Evolutionary conservation across 805 yeast genomes (phyloP).

Genomic region (Wickerhamomyces alni): DNA sequence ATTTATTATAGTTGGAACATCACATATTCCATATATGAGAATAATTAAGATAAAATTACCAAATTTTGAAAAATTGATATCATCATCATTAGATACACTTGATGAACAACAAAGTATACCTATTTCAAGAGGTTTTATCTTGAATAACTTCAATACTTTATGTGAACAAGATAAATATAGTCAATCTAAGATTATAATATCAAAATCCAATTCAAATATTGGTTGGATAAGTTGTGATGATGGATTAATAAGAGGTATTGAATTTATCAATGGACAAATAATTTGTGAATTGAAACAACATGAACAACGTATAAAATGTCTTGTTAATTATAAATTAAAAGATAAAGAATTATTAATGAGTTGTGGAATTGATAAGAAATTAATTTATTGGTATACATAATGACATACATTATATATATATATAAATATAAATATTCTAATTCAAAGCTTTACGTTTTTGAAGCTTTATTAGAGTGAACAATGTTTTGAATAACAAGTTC

Average conservation of each 20-base stretch:
- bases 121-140: conserved; percentile 27
- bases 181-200: conserved; percentile 42
- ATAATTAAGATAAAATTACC: conserved; percentile 50
- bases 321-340: conserved; percentile 23
- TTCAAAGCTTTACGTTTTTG: conserved; percentile 12
- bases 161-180: conserved; percentile 70
- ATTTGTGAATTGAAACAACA: conserved; percentile 27
- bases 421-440: conserved; percentile 1
- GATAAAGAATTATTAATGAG: conserved; percentile 38
- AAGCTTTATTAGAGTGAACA: conserved; percentile 12
- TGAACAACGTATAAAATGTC: conserved; percentile 45
- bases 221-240: conserved; percentile 65
- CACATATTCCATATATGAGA: conserved; percentile 75
- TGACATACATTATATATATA: too few species aligned
- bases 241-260: conserved; percentile 57
- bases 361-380: conserved; percentile 42
- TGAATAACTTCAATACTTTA: conserved; percentile 39
- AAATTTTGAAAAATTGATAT: background rate
- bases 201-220: conserved; percentile 39
- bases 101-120: conserved; percentile 10
- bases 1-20: conserved; percentile 58
- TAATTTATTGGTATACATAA: conserved; percentile 31
- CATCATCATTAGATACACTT: background rate
- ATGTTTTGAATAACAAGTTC: conserved; percentile 18
- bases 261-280: conserved; percentile 34